Conservation (phyloP, 2,329 filamentous ascomycete species). For the Claviceps digitariae region DNA sequence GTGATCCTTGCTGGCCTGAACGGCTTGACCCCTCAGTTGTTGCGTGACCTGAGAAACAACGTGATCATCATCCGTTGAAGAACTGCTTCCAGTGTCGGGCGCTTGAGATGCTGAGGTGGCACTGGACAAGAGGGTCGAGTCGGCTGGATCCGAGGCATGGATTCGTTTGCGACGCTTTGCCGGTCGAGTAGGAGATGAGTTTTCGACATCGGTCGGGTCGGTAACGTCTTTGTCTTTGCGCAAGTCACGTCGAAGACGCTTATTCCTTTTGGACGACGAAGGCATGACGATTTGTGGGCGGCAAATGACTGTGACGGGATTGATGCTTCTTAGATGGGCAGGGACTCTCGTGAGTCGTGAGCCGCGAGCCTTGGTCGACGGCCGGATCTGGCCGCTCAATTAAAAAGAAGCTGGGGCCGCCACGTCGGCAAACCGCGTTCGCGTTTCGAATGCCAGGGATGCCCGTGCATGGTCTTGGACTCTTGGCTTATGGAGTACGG, state of each 20-base stretch:
- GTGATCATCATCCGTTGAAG: conserved; percentile 39
- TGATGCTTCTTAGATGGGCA: not conserved
- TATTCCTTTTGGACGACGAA: conserved; percentile 23
- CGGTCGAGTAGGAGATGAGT: conserved; percentile 48
- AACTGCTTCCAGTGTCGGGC: conserved; percentile 22
- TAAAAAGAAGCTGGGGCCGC: conserved; percentile 5
- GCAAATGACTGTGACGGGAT: not conserved
- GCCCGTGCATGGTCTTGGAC: not conserved
- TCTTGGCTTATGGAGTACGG: not conserved
- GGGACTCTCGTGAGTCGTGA: not conserved
- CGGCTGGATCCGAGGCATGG: conserved; percentile 7
- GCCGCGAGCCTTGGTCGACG: not conserved
- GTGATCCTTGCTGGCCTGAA: conserved; percentile 49
- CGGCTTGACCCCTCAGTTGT: conserved; percentile 32
- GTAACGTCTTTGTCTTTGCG: conserved; percentile 23
- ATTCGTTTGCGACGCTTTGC: conserved; percentile 51
- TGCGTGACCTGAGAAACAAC: conserved; percentile 43
- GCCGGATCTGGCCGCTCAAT: conserved; percentile 2
- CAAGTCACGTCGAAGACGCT: conserved; percentile 24
- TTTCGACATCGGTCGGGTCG: conserved; percentile 26
- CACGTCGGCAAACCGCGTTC: conserved; percentile 15
- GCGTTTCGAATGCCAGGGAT: conserved; percentile 13
- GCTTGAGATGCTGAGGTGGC: conserved; percentile 16
- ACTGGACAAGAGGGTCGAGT: conserved; percentile 7
- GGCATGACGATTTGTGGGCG: conserved; percentile 16